Conservation (phyloP, 768 basidiomycete species). For the Tylopilus cervinicoccineus region DNA sequence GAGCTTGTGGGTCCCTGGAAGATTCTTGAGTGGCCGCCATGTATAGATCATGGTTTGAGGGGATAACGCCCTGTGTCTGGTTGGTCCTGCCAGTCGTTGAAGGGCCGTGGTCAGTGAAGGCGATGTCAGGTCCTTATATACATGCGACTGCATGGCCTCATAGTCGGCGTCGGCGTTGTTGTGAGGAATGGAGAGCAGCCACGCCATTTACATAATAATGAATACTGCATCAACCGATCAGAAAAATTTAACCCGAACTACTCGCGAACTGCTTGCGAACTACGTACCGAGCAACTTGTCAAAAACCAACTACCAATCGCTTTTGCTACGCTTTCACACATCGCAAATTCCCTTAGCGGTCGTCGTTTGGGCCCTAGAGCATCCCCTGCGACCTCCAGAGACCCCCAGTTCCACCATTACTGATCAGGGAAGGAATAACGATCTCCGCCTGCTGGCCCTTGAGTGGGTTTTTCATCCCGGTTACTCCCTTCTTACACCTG, state of each 20-base stretch:
- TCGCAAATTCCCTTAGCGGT: constrained; percentile 15
- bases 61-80: constrained; percentile 12
- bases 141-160: constrained; percentile 8
- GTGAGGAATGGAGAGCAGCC: constrained; percentile 9
- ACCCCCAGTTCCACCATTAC: constrained; percentile 53
- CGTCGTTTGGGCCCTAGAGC: constrained; percentile 21
- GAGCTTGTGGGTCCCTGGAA: constrained; percentile 16
- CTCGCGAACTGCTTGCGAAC: neutral
- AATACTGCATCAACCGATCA: constrained; percentile 10
- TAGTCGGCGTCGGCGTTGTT: constrained; percentile 8
- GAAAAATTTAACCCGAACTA: constrained; percentile 16
- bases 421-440: constrained; percentile 73
- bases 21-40: constrained; percentile 10
- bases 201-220: constrained; percentile 20
- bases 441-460: constrained; percentile 80
- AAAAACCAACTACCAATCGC: constrained; percentile 18
- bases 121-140: constrained; percentile 15
- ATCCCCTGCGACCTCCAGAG: constrained; percentile 38
- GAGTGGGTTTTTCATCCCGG: constrained; percentile 46
- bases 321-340: constrained; percentile 18
- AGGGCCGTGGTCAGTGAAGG: constrained; percentile 7
- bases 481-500: constrained; percentile 10
- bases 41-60: constrained; percentile 19
- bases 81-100: constrained; percentile 6
- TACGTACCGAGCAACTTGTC: neutral